Evolutionary conservation across 176 grass and related monocot genomes (phyloP).

Genomic region (Musa acuminata): DNA sequence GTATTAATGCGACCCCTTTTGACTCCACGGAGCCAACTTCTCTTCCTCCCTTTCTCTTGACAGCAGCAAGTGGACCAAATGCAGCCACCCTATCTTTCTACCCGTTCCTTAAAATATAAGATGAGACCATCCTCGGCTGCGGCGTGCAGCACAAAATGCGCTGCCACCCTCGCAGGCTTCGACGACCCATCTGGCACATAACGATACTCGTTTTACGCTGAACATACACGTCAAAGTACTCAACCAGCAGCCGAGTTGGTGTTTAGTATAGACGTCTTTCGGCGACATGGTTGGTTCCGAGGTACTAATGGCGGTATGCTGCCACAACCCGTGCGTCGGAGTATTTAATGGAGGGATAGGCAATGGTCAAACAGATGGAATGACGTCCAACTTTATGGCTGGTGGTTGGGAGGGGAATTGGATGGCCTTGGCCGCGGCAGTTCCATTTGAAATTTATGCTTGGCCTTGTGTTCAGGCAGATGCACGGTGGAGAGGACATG

Average conservation of each 20-base stretch:
- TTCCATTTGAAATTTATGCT: not conserved
- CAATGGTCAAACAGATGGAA: not conserved
- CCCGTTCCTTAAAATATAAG: not conserved
- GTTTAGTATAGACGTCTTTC: not conserved
- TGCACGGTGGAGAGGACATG: not conserved
- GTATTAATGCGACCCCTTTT: no score
- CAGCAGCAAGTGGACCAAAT: no score
- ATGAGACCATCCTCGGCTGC: not conserved
- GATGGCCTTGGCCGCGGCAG: not conserved
- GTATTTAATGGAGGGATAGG: not conserved
- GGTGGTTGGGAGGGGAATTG: not conserved
- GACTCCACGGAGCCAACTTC: no score
- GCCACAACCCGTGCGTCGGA: not conserved
- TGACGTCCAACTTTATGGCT: not conserved
- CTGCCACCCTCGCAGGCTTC: not conserved
- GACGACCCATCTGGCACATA: no score
- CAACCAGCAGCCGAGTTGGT: not conserved
- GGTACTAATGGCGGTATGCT: not conserved
- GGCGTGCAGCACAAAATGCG: not conserved
- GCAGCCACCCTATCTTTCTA: not conserved
- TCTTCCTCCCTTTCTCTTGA: no score
- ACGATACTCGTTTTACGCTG: not conserved
- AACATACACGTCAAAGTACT: not conserved
- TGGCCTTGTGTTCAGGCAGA: not conserved
- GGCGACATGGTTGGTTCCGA: not conserved